phyloP scores from a whole-genome alignment of 257 asterid species.

The Asclepias syriaca region DNA sequence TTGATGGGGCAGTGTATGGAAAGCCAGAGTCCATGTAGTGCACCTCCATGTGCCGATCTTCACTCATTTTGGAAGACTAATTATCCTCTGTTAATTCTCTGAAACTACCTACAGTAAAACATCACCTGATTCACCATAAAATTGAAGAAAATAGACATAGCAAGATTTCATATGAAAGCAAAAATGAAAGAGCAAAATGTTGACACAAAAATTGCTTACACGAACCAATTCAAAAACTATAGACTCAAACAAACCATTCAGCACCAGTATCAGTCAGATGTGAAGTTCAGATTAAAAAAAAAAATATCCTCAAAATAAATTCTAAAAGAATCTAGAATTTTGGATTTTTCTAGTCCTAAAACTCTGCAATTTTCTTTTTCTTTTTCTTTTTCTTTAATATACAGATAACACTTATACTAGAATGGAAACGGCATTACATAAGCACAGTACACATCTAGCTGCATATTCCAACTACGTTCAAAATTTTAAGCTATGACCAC shows the following conservation, averaged over 20 bases:
- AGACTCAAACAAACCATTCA: neutral
- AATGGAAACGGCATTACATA: neutral
- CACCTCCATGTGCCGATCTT: constrained; percentile 43
- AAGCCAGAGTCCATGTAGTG: constrained; percentile 51
- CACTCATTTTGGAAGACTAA: constrained; percentile 40
- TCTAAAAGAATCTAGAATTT: neutral
- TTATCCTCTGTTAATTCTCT: constrained; percentile 8
- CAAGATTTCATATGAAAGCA: neutral
- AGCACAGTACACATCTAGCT: neutral
- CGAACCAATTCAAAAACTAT: neutral
- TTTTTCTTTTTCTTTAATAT: neutral
- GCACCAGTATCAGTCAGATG: neutral
- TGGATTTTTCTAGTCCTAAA: neutral
- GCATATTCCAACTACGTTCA: neutral
- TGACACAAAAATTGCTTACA: neutral
- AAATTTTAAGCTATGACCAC: neutral
- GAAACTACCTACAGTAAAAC: constrained; percentile 13
- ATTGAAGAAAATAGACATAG: neutral
- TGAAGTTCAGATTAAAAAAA: neutral
- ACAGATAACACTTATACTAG: neutral
- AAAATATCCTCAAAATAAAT: neutral
- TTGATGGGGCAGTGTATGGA: constrained; percentile 49
- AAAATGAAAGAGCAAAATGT: neutral
- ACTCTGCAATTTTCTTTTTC: neutral
- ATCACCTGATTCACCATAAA: neutral